Percentiles rank a stretch among this genome's conserved stretches.
Evolutionary conservation across 106 monocot genomes (phyloP).

Genomic region (Platanthera guangdongensis): DNA sequence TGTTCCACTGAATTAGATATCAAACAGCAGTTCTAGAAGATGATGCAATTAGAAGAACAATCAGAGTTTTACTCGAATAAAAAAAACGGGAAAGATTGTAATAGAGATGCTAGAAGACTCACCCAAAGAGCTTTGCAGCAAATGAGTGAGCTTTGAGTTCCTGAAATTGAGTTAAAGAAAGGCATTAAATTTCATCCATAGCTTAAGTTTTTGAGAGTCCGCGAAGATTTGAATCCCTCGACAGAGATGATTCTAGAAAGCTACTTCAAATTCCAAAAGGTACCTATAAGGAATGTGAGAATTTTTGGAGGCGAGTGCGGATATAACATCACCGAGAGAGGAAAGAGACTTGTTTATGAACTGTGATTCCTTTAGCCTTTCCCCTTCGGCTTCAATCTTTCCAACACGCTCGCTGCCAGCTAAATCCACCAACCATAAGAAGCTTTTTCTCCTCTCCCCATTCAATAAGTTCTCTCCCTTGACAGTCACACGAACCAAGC

Average conservation of each 20-base stretch:
- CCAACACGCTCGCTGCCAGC: slow-evolving; percentile 89
- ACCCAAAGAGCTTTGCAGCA: slow-evolving; percentile 96
- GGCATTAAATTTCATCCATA: not conserved
- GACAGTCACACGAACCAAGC: slow-evolving; percentile 73
- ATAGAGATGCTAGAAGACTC: slow-evolving; percentile 4
- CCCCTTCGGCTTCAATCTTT: slow-evolving; percentile 87
- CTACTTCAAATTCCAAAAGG: not conserved
- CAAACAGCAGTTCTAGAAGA: not conserved
- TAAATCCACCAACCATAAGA: slow-evolving; percentile 92
- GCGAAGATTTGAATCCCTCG: not conserved
- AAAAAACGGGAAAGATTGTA: not conserved
- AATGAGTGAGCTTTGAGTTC: slow-evolving; percentile 94
- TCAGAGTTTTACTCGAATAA: not conserved
- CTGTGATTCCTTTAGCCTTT: slow-evolving; percentile 89
- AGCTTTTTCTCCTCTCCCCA: slow-evolving; percentile 49
- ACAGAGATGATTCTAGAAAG: not conserved
- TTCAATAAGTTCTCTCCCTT: slow-evolving; percentile 58
- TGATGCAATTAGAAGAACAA: not conserved
- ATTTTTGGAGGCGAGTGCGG: slow-evolving; percentile 81
- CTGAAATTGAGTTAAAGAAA: slow-evolving; percentile 20
- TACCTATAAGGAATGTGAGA: slow-evolving; percentile 89
- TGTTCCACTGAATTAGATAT: not conserved
- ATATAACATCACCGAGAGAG: slow-evolving; percentile 87
- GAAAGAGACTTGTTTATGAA: slow-evolving; percentile 95
- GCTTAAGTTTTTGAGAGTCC: not conserved